Evolutionary conservation across 306 rosid species (phyloP).

Genomic region (Pyrus communis): DNA sequence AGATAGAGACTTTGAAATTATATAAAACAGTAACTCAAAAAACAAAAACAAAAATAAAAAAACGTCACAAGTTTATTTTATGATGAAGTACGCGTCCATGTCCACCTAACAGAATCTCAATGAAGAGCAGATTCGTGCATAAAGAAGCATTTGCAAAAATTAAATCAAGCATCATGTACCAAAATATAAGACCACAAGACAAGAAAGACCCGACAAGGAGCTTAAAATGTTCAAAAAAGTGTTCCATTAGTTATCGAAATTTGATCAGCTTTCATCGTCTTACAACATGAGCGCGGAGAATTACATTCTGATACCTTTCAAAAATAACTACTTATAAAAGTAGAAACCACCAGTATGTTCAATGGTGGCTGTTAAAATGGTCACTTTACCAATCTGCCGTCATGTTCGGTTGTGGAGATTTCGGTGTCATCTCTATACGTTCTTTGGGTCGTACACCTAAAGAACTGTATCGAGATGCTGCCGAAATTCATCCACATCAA

Average conservation of each 20-base stretch:
- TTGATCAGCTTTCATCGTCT: neutral
- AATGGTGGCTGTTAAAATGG: conserved; percentile 9
- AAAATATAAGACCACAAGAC: neutral
- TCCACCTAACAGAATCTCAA: too few relatives aligned
- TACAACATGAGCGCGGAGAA: neutral
- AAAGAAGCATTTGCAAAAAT: too few relatives aligned
- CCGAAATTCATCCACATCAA: too few relatives aligned
- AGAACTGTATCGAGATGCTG: too few relatives aligned
- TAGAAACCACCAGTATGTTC: conserved; percentile 1
- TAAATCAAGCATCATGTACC: too few relatives aligned
- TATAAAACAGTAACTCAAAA: neutral
- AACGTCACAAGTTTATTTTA: neutral
- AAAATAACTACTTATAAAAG: conserved; percentile 5
- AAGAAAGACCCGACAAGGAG: neutral
- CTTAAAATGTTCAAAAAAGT: neutral
- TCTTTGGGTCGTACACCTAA: too few relatives aligned
- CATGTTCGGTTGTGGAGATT: neutral
- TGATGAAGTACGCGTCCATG: too few relatives aligned
- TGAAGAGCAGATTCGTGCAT: too few relatives aligned
- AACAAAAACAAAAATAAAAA: neutral
- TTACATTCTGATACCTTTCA: conserved; percentile 1
- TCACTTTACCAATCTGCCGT: neutral
- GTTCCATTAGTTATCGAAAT: neutral
- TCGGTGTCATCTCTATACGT: too few relatives aligned
- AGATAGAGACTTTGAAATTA: neutral